Conservation (phyloP, 2,329 filamentous ascomycete species). For the Alternaria incomplexa region DNA sequence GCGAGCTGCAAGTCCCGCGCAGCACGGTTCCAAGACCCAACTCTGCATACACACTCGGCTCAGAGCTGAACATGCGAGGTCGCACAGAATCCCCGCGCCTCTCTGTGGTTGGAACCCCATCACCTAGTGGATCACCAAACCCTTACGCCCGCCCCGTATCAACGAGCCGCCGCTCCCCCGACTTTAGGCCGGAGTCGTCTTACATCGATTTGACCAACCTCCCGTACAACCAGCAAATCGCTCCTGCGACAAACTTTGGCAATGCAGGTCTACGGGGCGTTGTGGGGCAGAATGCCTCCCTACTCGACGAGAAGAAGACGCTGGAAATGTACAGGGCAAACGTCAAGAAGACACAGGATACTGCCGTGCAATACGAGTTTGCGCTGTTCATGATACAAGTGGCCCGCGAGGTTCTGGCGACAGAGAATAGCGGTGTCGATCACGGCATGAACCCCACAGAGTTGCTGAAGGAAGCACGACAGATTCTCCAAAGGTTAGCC, state of each 20-base stretch:
- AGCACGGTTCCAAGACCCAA: conserved; percentile 71
- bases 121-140: conserved; percentile 49
- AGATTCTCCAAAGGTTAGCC: conserved; percentile 83
- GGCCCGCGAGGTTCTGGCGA: conserved; percentile 71
- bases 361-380: conserved; percentile 92
- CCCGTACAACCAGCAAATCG: conserved; percentile 82
- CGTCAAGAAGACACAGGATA: conserved; percentile 94
- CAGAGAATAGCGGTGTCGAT: conserved; percentile 34
- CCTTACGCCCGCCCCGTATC: conserved; percentile 57
- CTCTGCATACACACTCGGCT: conserved; percentile 77
- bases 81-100: conserved; percentile 62
- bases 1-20: conserved; percentile 52
- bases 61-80: conserved; percentile 70
- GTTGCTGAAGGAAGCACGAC: conserved; percentile 87
- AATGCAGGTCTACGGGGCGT: conserved; percentile 80
- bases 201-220: conserved; percentile 68
- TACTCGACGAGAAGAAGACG: conserved; percentile 90
- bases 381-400: conserved; percentile 92
- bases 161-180: conserved; percentile 61
- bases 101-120: conserved; percentile 53
- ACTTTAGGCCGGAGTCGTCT: conserved; percentile 64
- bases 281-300: conserved; percentile 87
- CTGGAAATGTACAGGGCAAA: conserved; percentile 97
- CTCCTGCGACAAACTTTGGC: conserved; percentile 69
- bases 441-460: conserved; percentile 57